phyloP scores from a whole-genome alignment of 2,329 filamentous ascomycete species.

The Albifimbria verrucaria region DNA sequence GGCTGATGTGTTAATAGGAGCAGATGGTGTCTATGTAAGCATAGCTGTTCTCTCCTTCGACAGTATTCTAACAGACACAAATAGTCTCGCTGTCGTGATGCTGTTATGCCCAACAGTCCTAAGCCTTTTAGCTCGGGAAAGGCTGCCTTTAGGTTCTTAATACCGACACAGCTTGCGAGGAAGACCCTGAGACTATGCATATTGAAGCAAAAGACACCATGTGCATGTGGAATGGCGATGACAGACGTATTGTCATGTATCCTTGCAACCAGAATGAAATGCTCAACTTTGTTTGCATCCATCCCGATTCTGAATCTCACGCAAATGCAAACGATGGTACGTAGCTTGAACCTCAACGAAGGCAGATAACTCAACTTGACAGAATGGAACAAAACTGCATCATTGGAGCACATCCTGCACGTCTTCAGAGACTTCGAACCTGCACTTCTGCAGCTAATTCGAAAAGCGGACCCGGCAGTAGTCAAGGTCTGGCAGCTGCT shows the following conservation, averaged over 20 bases:
- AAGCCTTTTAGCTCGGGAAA: background rate
- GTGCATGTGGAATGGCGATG: background rate
- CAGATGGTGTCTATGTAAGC: background rate
- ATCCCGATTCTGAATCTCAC: background rate
- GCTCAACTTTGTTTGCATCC: background rate
- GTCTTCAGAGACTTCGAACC: background rate
- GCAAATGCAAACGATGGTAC: background rate
- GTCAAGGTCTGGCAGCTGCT: background rate
- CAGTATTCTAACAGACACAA: no score
- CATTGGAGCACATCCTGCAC: background rate
- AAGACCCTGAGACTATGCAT: background rate
- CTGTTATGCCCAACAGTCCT: background rate
- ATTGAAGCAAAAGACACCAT: background rate
- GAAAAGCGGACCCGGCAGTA: background rate
- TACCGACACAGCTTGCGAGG: background rate
- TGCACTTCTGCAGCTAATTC: background rate
- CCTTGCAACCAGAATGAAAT: background rate
- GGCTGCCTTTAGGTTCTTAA: background rate
- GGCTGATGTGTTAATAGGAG: background rate
- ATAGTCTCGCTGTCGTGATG: background rate
- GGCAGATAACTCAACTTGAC: background rate
- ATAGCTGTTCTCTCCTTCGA: no score
- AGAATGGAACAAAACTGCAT: background rate
- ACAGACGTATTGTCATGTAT: background rate
- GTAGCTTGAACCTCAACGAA: background rate